Evolutionary conservation across 2,329 filamentous ascomycete species (phyloP).

Genomic region (Cladophialophora exuberans): DNA sequence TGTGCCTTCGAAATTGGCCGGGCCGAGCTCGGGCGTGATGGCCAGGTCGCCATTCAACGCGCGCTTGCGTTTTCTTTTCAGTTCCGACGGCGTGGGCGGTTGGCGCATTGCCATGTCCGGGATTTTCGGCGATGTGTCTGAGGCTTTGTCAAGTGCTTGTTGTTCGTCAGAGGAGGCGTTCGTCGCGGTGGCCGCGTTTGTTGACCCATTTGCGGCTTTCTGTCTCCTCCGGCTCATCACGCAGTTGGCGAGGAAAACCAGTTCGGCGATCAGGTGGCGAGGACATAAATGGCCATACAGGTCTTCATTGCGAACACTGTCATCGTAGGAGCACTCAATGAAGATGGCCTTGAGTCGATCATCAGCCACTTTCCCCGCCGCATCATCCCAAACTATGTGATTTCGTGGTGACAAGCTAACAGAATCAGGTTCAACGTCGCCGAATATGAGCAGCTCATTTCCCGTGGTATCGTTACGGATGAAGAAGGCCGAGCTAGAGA

Average conservation of each 20-base stretch:
- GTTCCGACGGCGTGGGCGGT: constrained; percentile 26
- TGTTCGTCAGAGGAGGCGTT: neutral
- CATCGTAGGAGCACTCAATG: constrained; percentile 93
- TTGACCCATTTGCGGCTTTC: constrained; percentile 26
- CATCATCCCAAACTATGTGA: constrained; percentile 80
- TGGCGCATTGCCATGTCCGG: constrained; percentile 25
- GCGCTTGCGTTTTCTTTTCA: constrained; percentile 47
- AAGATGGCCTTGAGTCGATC: constrained; percentile 80
- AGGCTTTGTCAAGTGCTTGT: neutral
- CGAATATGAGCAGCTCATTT: constrained; percentile 87
- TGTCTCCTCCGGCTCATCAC: constrained; percentile 56
- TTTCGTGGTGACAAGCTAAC: constrained; percentile 82
- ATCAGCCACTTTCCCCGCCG: constrained; percentile 77
- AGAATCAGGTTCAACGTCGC: constrained; percentile 91
- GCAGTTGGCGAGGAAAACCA: constrained; percentile 70
- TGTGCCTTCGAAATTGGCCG: constrained; percentile 17
- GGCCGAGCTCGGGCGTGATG: constrained; percentile 20
- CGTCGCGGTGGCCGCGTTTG: no score
- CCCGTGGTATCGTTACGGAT: constrained; percentile 73
- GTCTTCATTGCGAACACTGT: constrained; percentile 73
- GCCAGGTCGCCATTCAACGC: constrained; percentile 29
- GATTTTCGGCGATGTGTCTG: constrained; percentile 3
- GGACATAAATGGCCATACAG: constrained; percentile 91
- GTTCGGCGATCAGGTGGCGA: constrained; percentile 77
- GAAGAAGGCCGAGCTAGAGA: constrained; percentile 90